Evolutionary conservation across 352 stramenopile genomes (phyloP).

Genomic region (Halophytophthora polymorphica): DNA sequence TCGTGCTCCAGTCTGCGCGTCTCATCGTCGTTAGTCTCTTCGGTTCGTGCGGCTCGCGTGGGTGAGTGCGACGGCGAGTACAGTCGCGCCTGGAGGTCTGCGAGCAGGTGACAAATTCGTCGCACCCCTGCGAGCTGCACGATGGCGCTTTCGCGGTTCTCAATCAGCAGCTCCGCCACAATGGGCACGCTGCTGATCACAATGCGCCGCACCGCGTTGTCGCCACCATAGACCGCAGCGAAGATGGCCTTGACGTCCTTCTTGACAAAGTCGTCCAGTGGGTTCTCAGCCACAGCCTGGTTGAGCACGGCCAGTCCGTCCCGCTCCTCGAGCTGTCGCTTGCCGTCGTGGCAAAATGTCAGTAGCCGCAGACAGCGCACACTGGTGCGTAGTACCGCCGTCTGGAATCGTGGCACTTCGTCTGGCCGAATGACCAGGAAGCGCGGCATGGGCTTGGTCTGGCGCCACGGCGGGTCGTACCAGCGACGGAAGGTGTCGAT

Average conservation of each 20-base stretch:
- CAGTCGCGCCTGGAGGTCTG: slow-evolving; percentile 24
- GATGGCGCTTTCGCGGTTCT: slow-evolving; percentile 57
- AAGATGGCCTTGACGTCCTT: slow-evolving; percentile 79
- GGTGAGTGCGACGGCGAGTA: slow-evolving; percentile 17
- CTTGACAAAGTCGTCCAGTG: slow-evolving; percentile 70
- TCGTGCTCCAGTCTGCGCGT: slow-evolving; percentile 4
- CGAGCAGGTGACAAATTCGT: slow-evolving; percentile 51
- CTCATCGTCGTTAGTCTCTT: slow-evolving; percentile 3
- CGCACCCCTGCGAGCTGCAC: slow-evolving; percentile 53
- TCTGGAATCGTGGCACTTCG: slow-evolving; percentile 49
- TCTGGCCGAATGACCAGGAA: slow-evolving; percentile 41
- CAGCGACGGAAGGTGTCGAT: slow-evolving; percentile 45
- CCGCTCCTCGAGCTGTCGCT: slow-evolving; percentile 35
- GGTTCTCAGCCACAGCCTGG: slow-evolving; percentile 45
- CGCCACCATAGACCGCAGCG: slow-evolving; percentile 56
- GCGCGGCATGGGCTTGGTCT: slow-evolving; percentile 39
- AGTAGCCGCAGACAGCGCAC: slow-evolving; percentile 66
- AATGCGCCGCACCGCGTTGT: slow-evolving; percentile 68
- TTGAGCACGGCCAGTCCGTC: slow-evolving; percentile 49
- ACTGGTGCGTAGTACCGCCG: slow-evolving; percentile 52
- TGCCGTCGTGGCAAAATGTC: slow-evolving; percentile 52
- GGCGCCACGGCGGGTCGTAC: slow-evolving; percentile 60
- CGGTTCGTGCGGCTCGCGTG: slow-evolving; percentile 7
- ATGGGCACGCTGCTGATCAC: slow-evolving; percentile 46
- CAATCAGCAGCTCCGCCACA: slow-evolving; percentile 60